These are phyloP conservation scores for Chaetothyriales sp. DNA, from an alignment of 2,329 filamentous ascomycete species.

Conservation along the genomic window DNA sequence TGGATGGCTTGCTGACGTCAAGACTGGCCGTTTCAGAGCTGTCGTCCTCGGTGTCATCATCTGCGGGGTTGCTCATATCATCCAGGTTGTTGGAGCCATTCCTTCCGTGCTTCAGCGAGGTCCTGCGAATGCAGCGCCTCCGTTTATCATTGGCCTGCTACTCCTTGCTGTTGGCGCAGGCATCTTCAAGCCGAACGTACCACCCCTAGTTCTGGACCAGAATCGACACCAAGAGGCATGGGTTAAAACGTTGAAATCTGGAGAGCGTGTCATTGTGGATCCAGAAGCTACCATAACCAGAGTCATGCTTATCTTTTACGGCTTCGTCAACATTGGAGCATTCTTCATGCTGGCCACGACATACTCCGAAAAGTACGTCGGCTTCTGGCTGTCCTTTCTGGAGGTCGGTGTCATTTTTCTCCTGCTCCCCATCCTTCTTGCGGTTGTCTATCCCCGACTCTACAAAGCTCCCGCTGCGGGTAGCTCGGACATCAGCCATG, in stretches of 20 bases:
- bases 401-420: conserved; percentile 42
- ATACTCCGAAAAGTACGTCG: conserved; percentile 58
- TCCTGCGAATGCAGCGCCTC: neutral
- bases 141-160: conserved; percentile 49
- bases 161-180: conserved; percentile 62
- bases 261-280: conserved; percentile 57
- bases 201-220: conserved; percentile 11
- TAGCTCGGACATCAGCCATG: conserved; percentile 21
- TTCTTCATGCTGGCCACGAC: conserved; percentile 51
- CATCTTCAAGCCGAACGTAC: conserved; percentile 60
- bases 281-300: conserved; percentile 53
- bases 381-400: conserved; percentile 59
- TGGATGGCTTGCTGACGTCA: conserved; percentile 49
- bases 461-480: conserved; percentile 23
- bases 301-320: conserved; percentile 57
- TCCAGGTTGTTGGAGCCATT: conserved; percentile 53
- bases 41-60: conserved; percentile 52
- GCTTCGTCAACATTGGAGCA: conserved; percentile 56
- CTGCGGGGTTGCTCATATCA: conserved; percentile 51
- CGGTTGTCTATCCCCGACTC: conserved; percentile 23
- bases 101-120: conserved; percentile 36
- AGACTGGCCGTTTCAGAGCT: conserved; percentile 46
- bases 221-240: conserved; percentile 43
- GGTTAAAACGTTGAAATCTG: conserved; percentile 41
- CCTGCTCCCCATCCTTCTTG: conserved; percentile 17